phyloP scores from a whole-genome alignment of 2,329 filamentous ascomycete genomes.

The Penicillium sp. region DNA sequence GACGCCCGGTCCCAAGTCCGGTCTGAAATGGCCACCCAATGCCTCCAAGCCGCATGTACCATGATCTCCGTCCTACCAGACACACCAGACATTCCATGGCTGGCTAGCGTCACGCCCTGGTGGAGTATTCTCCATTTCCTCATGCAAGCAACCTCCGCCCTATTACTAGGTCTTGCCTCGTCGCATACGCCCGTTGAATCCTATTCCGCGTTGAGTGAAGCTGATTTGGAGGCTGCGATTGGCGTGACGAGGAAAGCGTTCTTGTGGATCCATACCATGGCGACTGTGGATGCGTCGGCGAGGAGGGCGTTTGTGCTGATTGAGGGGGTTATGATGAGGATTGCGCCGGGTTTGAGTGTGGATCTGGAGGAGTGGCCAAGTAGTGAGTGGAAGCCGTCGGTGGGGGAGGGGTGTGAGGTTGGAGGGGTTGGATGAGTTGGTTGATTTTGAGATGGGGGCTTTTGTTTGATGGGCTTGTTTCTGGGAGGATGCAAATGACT shows the following conservation, averaged over 20 bases:
- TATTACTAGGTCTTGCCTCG: slow-evolving; percentile 37
- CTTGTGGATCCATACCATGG: slow-evolving; percentile 37
- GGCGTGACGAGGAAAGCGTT: slow-evolving; percentile 35
- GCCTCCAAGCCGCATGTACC: slow-evolving; percentile 38
- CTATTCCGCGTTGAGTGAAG: slow-evolving; percentile 16
- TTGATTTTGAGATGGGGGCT: slow-evolving; percentile 17
- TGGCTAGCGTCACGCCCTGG: slow-evolving; percentile 38
- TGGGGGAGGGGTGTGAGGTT: slow-evolving; percentile 3
- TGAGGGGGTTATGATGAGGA: slow-evolving; percentile 29
- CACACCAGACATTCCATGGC: slow-evolving; percentile 30
- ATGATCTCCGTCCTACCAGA: slow-evolving; percentile 39
- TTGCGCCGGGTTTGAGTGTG: slow-evolving; percentile 29
- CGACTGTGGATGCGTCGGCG: slow-evolving; percentile 28
- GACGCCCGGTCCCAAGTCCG: slow-evolving; percentile 8
- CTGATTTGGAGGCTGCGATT: slow-evolving; percentile 24
- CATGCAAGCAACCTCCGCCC: slow-evolving; percentile 41
- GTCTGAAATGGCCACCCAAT: slow-evolving; percentile 29
- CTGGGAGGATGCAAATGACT: neutral
- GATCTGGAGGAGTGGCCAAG: slow-evolving; percentile 31
- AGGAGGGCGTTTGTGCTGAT: slow-evolving; percentile 35
- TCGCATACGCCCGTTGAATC: neutral
- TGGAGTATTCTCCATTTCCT: slow-evolving; percentile 43
- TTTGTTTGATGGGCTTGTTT: neutral
- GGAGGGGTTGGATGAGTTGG: slow-evolving; percentile 16
- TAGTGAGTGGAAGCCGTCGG: slow-evolving; percentile 1